phyloP scores from a whole-genome alignment of 441 rosid genomes.

The Metrosideros polymorpha region DNA sequence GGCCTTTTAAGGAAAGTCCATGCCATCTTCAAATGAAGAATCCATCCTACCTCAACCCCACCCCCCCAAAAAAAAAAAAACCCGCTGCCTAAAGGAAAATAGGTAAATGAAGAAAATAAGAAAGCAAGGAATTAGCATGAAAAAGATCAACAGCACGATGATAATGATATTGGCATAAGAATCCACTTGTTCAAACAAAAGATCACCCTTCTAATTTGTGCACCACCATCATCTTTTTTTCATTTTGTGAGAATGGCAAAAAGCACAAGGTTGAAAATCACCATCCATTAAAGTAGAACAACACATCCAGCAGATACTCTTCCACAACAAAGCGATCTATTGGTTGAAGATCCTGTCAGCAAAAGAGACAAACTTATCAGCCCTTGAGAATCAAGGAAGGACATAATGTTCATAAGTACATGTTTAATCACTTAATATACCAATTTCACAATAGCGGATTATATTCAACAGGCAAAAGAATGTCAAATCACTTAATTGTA shows the following conservation, averaged over 20 bases:
- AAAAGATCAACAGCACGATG: background rate
- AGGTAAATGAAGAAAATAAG: background rate
- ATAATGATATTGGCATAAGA: background rate
- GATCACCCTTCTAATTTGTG: background rate
- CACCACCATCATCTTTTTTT: background rate
- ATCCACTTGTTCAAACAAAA: background rate
- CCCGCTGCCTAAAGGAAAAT: background rate
- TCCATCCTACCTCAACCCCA: background rate
- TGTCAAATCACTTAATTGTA: background rate
- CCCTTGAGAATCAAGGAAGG: background rate
- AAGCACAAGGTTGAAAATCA: conserved; percentile 5
- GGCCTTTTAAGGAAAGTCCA: background rate
- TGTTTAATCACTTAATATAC: background rate
- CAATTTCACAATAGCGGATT: background rate
- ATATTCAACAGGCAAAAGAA: background rate
- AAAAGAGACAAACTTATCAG: conserved; percentile 6
- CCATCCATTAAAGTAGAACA: conserved; percentile 96
- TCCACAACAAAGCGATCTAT: conserved; percentile 94
- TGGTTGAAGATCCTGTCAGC: conserved; percentile 82
- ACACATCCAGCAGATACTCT: conserved; percentile 95
- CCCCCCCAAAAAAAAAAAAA: background rate
- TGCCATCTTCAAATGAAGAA: background rate
- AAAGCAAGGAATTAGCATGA: background rate
- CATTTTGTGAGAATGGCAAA: background rate
- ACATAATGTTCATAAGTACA: background rate